Evolutionary conservation across 1,284 basidiomycete genomes (phyloP).

Genomic region (Irpex sp.): DNA sequence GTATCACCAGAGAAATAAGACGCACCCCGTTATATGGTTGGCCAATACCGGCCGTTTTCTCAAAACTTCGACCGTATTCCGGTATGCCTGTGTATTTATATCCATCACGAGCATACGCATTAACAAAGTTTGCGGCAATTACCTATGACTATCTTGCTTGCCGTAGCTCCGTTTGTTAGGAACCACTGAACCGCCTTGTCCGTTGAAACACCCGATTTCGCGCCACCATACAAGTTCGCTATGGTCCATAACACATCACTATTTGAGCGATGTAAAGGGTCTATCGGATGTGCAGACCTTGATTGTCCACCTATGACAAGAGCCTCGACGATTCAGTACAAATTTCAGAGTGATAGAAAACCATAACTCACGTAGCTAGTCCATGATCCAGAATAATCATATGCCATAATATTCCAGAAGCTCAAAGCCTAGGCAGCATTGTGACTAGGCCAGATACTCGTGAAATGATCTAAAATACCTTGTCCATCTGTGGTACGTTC

Average conservation of each 20-base stretch:
- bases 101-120: neutral
- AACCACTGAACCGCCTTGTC: conserved; percentile 73
- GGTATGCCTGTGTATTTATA: conserved; percentile 49
- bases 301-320: conserved; percentile 53
- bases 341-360: neutral
- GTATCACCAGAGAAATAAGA: neutral
- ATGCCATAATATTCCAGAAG: conserved; percentile 91
- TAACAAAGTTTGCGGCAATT: neutral
- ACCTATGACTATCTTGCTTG: conserved; percentile 73
- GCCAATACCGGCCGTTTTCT: conserved; percentile 75
- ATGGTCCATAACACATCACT: neutral
- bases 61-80: conserved; percentile 83
- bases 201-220: conserved; percentile 60
- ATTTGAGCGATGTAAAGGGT: neutral
- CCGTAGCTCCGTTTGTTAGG: conserved; percentile 60
- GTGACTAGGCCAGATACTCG: neutral
- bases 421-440: conserved; percentile 35
- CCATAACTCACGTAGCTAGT: conserved; percentile 31
- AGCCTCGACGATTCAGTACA: neutral
- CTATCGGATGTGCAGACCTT: conserved; percentile 29
- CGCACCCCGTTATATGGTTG: conserved; percentile 67
- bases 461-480: conserved; percentile 8
- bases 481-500: conserved; percentile 71
- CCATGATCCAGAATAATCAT: conserved; percentile 78
- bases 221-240: conserved; percentile 75